Evolutionary conservation across 2,329 filamentous ascomycete genomes (phyloP), one percentile per base, ranked within the genome.

Genomic region (Kalmusia sp.): DNA sequence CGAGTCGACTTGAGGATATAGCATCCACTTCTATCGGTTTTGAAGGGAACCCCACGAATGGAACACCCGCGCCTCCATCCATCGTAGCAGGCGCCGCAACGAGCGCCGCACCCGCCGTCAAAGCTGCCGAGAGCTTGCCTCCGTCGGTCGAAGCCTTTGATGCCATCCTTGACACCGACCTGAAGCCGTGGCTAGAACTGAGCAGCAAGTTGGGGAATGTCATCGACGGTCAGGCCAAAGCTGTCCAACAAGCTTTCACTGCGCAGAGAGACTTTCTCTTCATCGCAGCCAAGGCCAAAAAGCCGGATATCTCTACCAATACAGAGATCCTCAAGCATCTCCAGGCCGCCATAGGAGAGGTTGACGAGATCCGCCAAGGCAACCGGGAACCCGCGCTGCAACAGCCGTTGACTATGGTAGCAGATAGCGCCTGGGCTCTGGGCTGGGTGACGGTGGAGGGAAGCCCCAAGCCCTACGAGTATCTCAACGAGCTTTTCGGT

Each of bases 1-100:
- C 95, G 47, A 95, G 92, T 60, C 88, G 95, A 54, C 86, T 99
- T 51, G 95, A 99, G 80, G 95, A 99, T 75, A 96, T 99, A 70
- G 93, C 95, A 39, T 87, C 90, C 62, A 89, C 91, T n/a, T 69
- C 77, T 5, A 67, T 72, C 14, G 86, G 84, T 49, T 79, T 85
- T 62, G 87, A 89, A 72, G 64, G 63, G 22, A 62, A 43, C 27
- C 45, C 53, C 34, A 35, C 60, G 50, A 69, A 62, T 55, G 71
- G 77, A n/a, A 58, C 69, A 46, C 50, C 65, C 48, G 61, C 73
- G 14, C 62, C 76, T 5, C 59, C 72, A 21, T 51, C 62, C 50
- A 69, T 55, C 22, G 52, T 59, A 33, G 49, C 64, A 31, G 75
- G 68, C 35, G 59, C 66, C 9, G 63, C 76, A 22, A 55, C 72